Evolutionary conservation across 1,284 basidiomycete species (phyloP).

Genomic region (Malassezia dermatis): DNA sequence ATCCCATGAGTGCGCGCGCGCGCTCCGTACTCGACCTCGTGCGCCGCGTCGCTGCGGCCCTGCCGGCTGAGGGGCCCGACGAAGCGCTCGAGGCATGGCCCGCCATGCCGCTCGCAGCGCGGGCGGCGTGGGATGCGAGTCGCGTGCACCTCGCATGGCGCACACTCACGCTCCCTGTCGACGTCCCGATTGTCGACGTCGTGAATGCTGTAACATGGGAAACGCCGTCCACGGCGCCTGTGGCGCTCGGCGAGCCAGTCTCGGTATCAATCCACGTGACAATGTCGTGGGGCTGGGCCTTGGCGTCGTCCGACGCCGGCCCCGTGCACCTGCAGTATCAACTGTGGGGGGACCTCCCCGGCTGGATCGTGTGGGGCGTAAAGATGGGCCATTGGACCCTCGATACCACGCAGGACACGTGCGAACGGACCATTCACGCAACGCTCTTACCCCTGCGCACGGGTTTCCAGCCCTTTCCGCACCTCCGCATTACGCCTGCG

Average conservation of each 20-base stretch:
- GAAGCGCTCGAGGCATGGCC: not conserved
- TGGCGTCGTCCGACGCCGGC: not conserved
- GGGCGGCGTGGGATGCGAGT: not conserved
- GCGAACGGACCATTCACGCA: constrained; percentile 12
- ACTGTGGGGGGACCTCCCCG: constrained; percentile 27
- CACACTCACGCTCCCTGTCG: constrained; percentile 6
- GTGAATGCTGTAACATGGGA: constrained; percentile 3
- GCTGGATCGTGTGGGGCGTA: constrained; percentile 33
- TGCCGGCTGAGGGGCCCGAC: not conserved
- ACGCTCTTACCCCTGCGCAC: constrained; percentile 27
- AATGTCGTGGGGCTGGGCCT: not conserved
- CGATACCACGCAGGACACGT: not conserved
- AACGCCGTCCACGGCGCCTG: not conserved
- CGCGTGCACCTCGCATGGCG: constrained; percentile 1
- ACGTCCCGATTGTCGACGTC: constrained; percentile 8
- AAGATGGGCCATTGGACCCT: constrained; percentile 23
- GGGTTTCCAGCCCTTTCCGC: constrained; percentile 21
- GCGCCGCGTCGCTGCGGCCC: not conserved
- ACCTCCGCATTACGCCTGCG: constrained; percentile 18
- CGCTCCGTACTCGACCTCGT: not conserved
- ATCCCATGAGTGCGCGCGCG: not conserved
- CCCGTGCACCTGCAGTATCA: constrained; percentile 24
- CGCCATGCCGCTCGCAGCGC: not conserved
- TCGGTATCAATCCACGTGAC: not conserved
- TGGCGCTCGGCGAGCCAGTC: constrained; percentile 1